Evolutionary conservation across 257 asterid genomes (phyloP).

Genomic region (Plantago ovata): DNA sequence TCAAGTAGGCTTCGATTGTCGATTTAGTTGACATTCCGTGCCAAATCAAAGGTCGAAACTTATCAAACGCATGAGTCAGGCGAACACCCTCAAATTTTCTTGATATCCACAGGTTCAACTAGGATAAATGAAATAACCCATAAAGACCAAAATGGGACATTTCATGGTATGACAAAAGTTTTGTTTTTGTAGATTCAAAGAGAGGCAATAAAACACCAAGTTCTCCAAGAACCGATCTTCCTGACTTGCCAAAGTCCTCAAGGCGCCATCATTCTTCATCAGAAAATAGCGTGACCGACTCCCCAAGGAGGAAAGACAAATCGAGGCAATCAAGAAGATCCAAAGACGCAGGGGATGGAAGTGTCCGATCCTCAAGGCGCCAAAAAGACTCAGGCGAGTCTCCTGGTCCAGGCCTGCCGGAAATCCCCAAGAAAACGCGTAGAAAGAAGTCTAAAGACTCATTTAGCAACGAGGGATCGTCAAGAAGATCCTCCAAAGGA

Average conservation of each 20-base stretch:
- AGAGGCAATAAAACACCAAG: conserved; percentile 24
- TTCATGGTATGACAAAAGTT: neutral
- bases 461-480: conserved; percentile 3
- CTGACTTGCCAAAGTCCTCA: conserved; percentile 39
- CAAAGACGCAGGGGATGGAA: conserved; percentile 42
- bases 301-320: conserved; percentile 47
- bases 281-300: conserved; percentile 20
- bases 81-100: too few relatives aligned
- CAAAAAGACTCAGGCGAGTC: conserved; percentile 19
- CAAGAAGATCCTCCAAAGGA: conserved; percentile 6
- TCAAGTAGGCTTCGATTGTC: neutral
- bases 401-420: conserved; percentile 30
- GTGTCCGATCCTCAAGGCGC: conserved; percentile 26
- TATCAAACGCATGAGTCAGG: too few relatives aligned
- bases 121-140: neutral
- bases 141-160: neutral
- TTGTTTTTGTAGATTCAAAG: conserved; percentile 27
- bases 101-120: too few relatives aligned
- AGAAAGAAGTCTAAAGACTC: conserved; percentile 17
- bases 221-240: conserved; percentile 28
- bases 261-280: conserved; percentile 33
- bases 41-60: too few relatives aligned
- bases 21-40: neutral
- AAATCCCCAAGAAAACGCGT: conserved; percentile 16
- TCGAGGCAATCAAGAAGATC: conserved; percentile 37